Evolutionary conservation across 2,329 filamentous ascomycete genomes (phyloP), one percentile per base, ranked within the genome.

Genomic region (Colletotrichum lupini): DNA sequence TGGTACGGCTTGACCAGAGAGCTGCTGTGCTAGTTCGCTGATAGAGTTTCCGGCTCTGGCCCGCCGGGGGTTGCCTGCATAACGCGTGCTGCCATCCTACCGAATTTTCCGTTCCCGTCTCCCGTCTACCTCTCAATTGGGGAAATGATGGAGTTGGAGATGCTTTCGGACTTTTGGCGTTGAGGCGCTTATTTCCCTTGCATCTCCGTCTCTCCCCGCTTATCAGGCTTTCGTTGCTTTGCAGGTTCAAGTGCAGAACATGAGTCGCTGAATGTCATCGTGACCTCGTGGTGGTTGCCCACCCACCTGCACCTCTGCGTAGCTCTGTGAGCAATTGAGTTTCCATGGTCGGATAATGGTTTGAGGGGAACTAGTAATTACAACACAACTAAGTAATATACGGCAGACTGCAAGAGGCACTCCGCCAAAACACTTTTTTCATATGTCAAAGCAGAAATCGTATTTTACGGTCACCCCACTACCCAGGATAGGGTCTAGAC

Each of bases 21-120:
- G 52, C 30, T 64, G 57, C 72, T 74, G 63, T 64, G 52, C 72
- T 74, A 72, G 63, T 42, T 37, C 52, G 37, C 68, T 72, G 62
- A 55, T 67, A 58, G 52, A 72, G 49, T 74, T 74, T 74, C 53
- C 52, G 32, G 49, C 71, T 62, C 57, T 53, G 37, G 42, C 60
- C 22, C 42, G 59, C 66, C 35, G 64, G 64, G 70, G 66, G 46
- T 73, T 60, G 42, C 67, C 66, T 65, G 61, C 67, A 71, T 65
- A 35, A 35, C 22, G 46, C 46, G 53, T 69, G 66, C 55, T 71
- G 67, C 66, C 66, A 69, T 66, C 67, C 46, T 61, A 58, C 67
- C 49, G 46, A 71, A 55, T 37, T 22, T 53, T 56, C 71, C 60
- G 63, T 57, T 71, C 67, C 71, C 67, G 67, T 73, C 67, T 70